Evolutionary conservation across 176 grass and related monocot species (phyloP), one percentile per base, ranked within the genome.

Genomic region (Guadua angustifolia): DNA sequence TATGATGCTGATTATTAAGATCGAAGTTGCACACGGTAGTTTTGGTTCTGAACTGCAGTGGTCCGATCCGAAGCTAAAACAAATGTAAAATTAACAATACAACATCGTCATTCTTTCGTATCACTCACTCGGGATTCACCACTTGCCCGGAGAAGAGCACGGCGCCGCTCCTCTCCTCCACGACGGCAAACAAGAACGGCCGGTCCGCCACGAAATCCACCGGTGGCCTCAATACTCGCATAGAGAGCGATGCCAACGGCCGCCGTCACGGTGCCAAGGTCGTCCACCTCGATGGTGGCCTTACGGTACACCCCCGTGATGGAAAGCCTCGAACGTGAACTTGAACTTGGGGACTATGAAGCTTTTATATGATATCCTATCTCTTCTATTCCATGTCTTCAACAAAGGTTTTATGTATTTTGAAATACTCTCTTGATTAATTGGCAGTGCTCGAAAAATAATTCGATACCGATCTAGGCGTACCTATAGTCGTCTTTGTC

Each of bases 341-440:
- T 61, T 89, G 77, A 89, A 84, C 50, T 50, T 88, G 0, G 81
- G 82, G 15, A 80, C 69, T 69, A 84, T 85, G 82, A 84, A n/a
- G n/a, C n/a, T n/a, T n/a, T n/a, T n/a, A n/a, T n/a, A n/a, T n/a
- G n/a, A n/a, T n/a, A n/a, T n/a, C n/a, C n/a, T 29, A 29, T 29
- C 29, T 29, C 1, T 29, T 29, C 29, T 29, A 29, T 29, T 29
- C 1, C 29, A 29, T 29, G 29, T 29, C 1, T 29, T 29, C 29
- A 29, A 29, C 29, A 29, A 29, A 29, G 0, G 29, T 29, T 29
- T 1, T 29, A 29, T 29, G 29, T 29, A 29, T 29, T 29, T 29
- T 29, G 29, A 29, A 29, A 29, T 0, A 29, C 29, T 29, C 29
- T 29, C 29, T 29, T 29, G 29, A 29, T 29, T 29, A 29, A 29